These are phyloP conservation scores for Coix lacrymajobi DNA, from an alignment of 176 grass and related monocot genomes.

Conservation along the genomic window DNA sequence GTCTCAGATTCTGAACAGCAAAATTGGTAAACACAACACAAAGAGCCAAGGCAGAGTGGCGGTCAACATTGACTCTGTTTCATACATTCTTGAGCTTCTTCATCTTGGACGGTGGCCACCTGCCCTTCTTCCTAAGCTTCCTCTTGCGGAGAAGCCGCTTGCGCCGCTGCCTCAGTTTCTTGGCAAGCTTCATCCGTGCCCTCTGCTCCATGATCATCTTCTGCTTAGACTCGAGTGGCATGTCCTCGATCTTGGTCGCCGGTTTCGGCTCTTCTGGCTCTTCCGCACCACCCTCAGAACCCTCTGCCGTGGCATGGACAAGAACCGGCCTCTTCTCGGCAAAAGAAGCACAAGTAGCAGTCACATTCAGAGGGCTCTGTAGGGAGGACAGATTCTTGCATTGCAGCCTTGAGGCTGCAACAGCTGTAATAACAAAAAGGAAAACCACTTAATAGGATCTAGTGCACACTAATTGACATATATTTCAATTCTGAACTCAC, in stretches of 20 bases:
- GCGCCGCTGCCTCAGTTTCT: slow-evolving; percentile 68
- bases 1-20: slow-evolving; percentile 30
- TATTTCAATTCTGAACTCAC: background rate
- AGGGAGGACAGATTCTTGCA: slow-evolving; percentile 25
- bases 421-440: background rate
- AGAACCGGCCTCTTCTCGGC: slow-evolving; percentile 39
- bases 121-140: slow-evolving; percentile 77
- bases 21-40: background rate
- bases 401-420: slow-evolving; percentile 57
- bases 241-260: slow-evolving; percentile 39
- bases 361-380: slow-evolving; percentile 19
- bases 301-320: slow-evolving; percentile 47
- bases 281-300: slow-evolving; percentile 26
- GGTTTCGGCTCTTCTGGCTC: slow-evolving; percentile 42
- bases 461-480: background rate
- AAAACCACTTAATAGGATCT: slow-evolving; percentile 13
- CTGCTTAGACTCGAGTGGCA: slow-evolving; percentile 70
- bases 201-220: slow-evolving; percentile 62
- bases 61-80: background rate
- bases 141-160: slow-evolving; percentile 74
- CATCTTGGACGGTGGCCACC: slow-evolving; percentile 84
- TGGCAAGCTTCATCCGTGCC: slow-evolving; percentile 58
- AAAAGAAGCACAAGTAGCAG: slow-evolving; percentile 9
- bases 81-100: slow-evolving; percentile 76
- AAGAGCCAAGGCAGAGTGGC: background rate